Evolutionary conservation across 179 eudicot genomes (phyloP), one percentile per base, ranked within the genome.

Genomic region (Silene vulgaris): DNA sequence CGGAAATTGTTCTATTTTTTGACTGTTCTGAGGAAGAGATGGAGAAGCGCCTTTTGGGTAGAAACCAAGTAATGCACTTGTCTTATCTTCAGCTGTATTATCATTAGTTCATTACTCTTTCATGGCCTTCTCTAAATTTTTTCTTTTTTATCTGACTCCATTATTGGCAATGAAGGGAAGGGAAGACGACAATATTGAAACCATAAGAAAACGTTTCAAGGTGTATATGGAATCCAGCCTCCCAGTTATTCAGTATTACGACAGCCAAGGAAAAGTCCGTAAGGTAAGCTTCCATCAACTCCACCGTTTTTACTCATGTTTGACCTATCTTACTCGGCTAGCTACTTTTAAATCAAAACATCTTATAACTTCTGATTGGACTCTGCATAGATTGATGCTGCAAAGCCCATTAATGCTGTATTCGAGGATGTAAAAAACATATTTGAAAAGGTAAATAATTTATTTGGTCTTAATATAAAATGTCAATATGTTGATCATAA

Each of bases 111-210:
- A 7, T 40, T 40, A 40, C 48, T 7, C 48, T 40, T 40, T 8
- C 1, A 28, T 35, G 43, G 62, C 35, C 6, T 37, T 0, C 21
- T n/a, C 54, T 35, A 13, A 57, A 66, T 32, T 32, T 28, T 54
- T 40, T 70, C 13, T 3, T 2, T 52, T 2, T 8, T 30, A 5
- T 35, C 9, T 16, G 9, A 20, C 72, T 19, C 4, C 28, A 69
- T 17, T 57, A 9, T 17, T 77, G 56, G 17, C 9, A 57, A n/a
- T 76, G 54, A 75, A 93, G 98, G 97, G 93, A 3, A 83, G 97
- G 82, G 96, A 89, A 80, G 97, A 94, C 79, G 98, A 94, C 79
- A 94, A 94, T 75, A 90, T 89, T 35, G 98, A 89, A 32, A 91
- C 95, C 65, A 91, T 93, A 69, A 84, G 89, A 80, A 91, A 93